Percentiles rank a stretch among this genome's conserved stretches.
phyloP scores from a whole-genome alignment of 2,329 filamentous ascomycete genomes.

The Colletotrichum salicis region DNA sequence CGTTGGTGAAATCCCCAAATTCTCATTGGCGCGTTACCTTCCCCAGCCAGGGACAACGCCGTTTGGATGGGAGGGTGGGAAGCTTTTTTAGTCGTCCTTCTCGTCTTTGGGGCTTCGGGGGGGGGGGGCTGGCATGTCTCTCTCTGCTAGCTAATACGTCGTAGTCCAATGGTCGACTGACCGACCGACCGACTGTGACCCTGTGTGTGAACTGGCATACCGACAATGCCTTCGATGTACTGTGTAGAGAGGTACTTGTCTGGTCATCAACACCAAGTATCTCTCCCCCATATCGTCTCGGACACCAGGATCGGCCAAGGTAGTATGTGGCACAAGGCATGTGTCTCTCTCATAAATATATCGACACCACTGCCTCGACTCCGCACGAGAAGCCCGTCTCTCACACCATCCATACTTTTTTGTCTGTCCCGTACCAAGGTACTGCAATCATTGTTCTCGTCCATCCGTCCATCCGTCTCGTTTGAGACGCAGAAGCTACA shows the following conservation, averaged over 20 bases:
- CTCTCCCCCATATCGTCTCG: slow-evolving; percentile 3
- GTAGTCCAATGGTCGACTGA: slow-evolving; percentile 5
- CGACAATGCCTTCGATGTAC: not conserved
- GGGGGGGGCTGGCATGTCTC: not conserved
- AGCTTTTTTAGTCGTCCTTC: slow-evolving; percentile 28
- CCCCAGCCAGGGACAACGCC: slow-evolving; percentile 22
- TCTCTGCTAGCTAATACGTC: not conserved
- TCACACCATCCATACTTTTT: not conserved
- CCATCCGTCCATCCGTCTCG: not conserved
- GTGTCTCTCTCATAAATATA: slow-evolving; percentile 32
- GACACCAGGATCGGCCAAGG: slow-evolving; percentile 9
- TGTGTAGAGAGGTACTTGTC: slow-evolving; percentile 11
- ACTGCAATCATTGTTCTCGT: not conserved
- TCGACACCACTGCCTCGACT: slow-evolving; percentile 17
- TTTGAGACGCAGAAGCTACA: not conserved
- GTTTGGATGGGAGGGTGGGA: slow-evolving; percentile 32
- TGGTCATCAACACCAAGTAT: slow-evolving; percentile 15
- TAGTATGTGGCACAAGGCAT: slow-evolving; percentile 11
- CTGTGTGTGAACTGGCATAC: slow-evolving; percentile 3
- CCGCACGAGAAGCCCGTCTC: not conserved
- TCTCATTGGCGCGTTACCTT: slow-evolving; percentile 22
- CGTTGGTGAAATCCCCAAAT: not conserved
- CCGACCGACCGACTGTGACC: slow-evolving; percentile 8
- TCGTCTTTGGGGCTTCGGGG: not conserved
- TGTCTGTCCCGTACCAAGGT: not conserved